Base-by-base conservation (phyloP, 2,329 filamentous ascomycete species). In the Blastomyces parvus region DNA sequence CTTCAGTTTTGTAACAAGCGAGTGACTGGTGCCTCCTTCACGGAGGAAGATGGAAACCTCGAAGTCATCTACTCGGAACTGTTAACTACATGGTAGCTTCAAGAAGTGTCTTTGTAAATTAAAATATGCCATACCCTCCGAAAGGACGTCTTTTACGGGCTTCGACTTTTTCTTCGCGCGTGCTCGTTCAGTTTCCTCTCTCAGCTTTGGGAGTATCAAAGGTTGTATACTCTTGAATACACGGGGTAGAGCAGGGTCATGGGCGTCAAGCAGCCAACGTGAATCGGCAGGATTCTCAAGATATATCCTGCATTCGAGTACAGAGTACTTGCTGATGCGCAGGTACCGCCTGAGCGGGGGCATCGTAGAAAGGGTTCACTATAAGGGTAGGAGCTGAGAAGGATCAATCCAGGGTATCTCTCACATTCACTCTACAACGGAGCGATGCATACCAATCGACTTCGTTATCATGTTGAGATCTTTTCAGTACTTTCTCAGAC, bases 241-340 rank as follows among this genome's bases (percentile, higher is more conserved):
- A 67, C 88, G 88, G 48, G 88, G 86, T 17, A 99, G 83, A 19
- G 93, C 84, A 3, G 89, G 86, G 69, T 91, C 82, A 44, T 88
- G 83, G 70, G 89, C 88, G 67, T 96, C 83, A 22, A 99, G 84
- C 86, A 95, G 97, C 71, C 88, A 87, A 67, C 90, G 85, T 30
- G 86, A 85, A 65, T 96, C 85, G 14, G 88, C 85, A 0, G 94
- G 94, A 70, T 93, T 92, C 67, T 97, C 93, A 57, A 97, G 86
- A 76, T 97, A 97, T 69, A 99, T 94, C 67, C 92, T 91, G 67
- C 90, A 91, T 82, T 99, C 94, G n/a, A 99, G 83, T 40, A 97
- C 91, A 4, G 93, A 96, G 75, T 91, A 90, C 73, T 93, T 92
- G 62, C 89, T 93, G 69, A 97, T 96, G 61, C 93, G 86, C 62